Percentiles rank a stretch among this genome's conserved stretches.
Conservation (phyloP, 768 basidiomycete genomes). For the Podaxis rugospora region DNA sequence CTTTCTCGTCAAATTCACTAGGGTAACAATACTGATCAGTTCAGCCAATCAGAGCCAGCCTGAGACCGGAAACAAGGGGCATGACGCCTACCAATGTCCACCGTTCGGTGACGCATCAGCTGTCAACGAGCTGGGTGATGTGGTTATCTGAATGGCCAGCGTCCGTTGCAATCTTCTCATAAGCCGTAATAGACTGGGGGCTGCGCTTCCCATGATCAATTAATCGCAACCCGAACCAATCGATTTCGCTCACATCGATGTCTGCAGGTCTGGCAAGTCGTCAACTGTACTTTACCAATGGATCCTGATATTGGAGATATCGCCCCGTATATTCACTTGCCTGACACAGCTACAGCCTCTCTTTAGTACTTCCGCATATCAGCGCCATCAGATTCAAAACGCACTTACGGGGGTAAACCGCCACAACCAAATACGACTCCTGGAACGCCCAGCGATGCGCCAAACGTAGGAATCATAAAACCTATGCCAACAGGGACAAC, state of each 20-base stretch:
- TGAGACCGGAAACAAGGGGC: not conserved
- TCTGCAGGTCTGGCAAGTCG: not conserved
- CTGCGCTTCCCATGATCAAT: not conserved
- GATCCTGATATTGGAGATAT: not conserved
- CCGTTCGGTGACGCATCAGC: not conserved
- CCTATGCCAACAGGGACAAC: not conserved
- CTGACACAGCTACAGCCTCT: not conserved
- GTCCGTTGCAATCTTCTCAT: not conserved
- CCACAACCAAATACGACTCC: not conserved
- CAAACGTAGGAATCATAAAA: not conserved
- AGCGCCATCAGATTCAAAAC: not conserved
- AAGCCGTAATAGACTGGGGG: not conserved
- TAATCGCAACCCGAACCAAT: not conserved
- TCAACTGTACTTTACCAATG: not conserved
- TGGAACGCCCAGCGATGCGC: not conserved
- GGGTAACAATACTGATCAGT: not conserved
- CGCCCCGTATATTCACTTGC: not conserved
- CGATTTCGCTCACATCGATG: not conserved
- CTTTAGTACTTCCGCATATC: not conserved
- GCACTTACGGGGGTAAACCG: not conserved
- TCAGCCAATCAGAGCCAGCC: not conserved
- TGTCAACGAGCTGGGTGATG: not conserved
- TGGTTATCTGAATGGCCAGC: not conserved
- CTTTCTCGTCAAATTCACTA: not conserved
- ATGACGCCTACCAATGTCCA: not conserved